Conservation (phyloP, 257 asterid species). For the Solanum commersonii region DNA sequence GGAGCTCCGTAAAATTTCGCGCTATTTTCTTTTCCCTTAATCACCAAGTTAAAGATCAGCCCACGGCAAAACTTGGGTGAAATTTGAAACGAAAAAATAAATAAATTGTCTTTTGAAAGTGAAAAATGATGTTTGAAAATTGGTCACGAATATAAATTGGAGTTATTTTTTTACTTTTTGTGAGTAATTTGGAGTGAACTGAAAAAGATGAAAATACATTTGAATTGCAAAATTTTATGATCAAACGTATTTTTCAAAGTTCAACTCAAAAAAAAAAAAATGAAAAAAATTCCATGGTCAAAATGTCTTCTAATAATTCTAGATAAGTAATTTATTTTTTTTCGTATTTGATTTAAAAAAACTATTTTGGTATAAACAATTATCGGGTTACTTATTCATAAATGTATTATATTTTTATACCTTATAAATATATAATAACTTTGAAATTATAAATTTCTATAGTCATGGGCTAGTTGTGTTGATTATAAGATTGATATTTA, state of each 20-base stretch:
- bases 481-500: background rate
- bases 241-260: background rate
- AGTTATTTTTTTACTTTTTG: background rate
- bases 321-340: too few relatives aligned
- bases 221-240: rapidly evolving
- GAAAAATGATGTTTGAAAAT: too few relatives aligned
- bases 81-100: background rate
- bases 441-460: too few relatives aligned
- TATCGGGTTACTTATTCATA: too few relatives aligned
- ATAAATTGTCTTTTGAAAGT: too few relatives aligned
- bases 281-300: background rate
- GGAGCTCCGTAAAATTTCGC: background rate
- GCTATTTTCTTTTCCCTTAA: background rate
- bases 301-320: background rate
- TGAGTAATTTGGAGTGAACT: background rate
- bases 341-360: too few relatives aligned
- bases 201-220: too few relatives aligned
- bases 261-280: too few relatives aligned
- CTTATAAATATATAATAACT: too few relatives aligned
- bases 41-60: background rate
- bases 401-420: too few relatives aligned
- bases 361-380: too few relatives aligned
- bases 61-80: background rate
- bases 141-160: too few relatives aligned
- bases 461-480: background rate